A percentile compares a stretch with the other conserved stretches of the same genome.
Conservation (phyloP, 305 asterid genomes). For the Fraxinus albicans region DNA sequence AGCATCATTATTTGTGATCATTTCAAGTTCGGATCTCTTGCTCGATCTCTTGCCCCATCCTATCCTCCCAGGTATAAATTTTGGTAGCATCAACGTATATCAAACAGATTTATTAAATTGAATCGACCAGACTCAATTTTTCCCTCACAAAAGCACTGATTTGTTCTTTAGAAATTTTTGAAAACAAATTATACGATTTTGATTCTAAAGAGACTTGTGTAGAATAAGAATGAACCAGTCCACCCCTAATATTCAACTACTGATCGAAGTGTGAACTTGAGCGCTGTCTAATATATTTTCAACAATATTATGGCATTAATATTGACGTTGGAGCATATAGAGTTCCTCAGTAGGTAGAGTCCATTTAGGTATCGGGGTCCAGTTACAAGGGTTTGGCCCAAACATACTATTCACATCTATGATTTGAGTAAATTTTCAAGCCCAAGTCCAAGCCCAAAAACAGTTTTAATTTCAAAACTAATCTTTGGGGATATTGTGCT, state of each 20-base stretch:
- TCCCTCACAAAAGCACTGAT: background rate
- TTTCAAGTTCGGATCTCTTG: background rate
- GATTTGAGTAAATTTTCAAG: background rate
- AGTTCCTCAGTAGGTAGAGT: background rate
- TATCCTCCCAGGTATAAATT: background rate
- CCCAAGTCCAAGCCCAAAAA: background rate
- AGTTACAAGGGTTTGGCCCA: background rate
- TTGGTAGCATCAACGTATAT: background rate
- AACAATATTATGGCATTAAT: background rate
- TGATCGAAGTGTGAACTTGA: background rate
- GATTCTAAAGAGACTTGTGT: background rate
- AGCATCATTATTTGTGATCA: background rate
- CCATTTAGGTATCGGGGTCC: background rate
- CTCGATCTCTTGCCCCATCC: background rate
- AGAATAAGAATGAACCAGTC: background rate
- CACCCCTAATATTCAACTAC: background rate
- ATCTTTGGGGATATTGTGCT: no score
- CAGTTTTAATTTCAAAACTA: no score
- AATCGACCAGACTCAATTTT: no score
- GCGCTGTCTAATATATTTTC: background rate
- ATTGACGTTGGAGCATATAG: background rate
- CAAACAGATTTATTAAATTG: background rate
- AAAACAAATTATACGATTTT: background rate
- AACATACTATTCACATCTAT: background rate
- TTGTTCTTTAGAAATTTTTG: background rate